phyloP scores from a whole-genome alignment of 306 rosid genomes.

The Echinosophora koreensis region DNA sequence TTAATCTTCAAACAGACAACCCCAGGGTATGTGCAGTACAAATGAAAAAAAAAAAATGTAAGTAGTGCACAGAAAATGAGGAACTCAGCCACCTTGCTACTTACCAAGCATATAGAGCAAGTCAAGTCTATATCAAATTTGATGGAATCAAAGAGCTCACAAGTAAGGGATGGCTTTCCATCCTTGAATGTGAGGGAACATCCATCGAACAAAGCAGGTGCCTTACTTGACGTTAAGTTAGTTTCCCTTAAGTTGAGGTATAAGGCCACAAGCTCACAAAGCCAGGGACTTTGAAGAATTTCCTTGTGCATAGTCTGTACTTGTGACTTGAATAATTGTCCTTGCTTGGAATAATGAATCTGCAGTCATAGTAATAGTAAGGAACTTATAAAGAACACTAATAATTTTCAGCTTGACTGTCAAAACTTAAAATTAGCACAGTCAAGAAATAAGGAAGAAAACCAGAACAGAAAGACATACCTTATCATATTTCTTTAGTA shows the following conservation, averaged over 20 bases:
- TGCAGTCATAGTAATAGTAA: slow-evolving; percentile 43
- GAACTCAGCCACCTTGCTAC: slow-evolving; percentile 38
- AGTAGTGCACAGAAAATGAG: slow-evolving; percentile 8
- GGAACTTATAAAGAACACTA: slow-evolving; percentile 13
- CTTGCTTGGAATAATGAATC: slow-evolving; percentile 98
- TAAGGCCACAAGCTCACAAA: slow-evolving; percentile 88
- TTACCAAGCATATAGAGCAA: slow-evolving; percentile 94
- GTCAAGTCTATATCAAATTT: slow-evolving; percentile 81
- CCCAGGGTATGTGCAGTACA: slow-evolving; percentile 19
- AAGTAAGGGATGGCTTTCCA: slow-evolving; percentile 81
- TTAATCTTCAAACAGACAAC: slow-evolving; percentile 20
- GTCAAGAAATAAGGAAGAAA: slow-evolving; percentile 1
- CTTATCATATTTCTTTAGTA: slow-evolving; percentile 93
- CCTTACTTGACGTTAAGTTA: slow-evolving; percentile 45
- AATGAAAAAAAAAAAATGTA: slow-evolving; percentile 39
- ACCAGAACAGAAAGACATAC: slow-evolving; percentile 45
- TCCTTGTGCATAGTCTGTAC: slow-evolving; percentile 86
- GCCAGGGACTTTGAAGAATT: slow-evolving; percentile 97
- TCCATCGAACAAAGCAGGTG: slow-evolving; percentile 63
- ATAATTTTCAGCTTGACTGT: neutral
- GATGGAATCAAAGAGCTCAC: slow-evolving; percentile 76
- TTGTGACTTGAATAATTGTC: slow-evolving; percentile 85
- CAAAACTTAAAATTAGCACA: slow-evolving; percentile 23
- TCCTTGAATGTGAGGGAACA: slow-evolving; percentile 68
- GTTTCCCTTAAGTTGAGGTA: slow-evolving; percentile 77